Base-by-base conservation (phyloP, 306 rosid species). In the Luffa acutangula region DNA sequence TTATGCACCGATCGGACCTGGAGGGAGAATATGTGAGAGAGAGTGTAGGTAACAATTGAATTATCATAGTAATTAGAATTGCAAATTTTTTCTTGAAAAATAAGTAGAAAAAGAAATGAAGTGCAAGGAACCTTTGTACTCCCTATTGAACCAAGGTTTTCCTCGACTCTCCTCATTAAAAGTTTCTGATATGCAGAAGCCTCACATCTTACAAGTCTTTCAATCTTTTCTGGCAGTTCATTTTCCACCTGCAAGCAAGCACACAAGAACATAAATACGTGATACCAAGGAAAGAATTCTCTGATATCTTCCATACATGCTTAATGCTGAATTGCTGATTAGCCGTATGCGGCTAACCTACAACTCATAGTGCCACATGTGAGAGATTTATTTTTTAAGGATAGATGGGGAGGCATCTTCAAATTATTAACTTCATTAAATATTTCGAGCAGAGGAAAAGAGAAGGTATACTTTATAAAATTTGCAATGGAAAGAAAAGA, bases 151-250 rank as follows among this genome's bases (percentile, higher is more conserved):
- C 99, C 99, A 77, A 96, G 96, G 91, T 96, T 96, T 1, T 93
- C 99, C 84, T 93, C 99, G 21, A 96, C 99, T 86, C 99, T 90
- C 90, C 91, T 96, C 96, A 96, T 96, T 86, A 96, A 78, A 85
- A 96, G 99, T 80, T 96, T 96, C 82, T 96, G 99, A 84, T 96
- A 96, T 53, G 98, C 97, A 83, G 99, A 96, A 81, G 99, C 97
- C 90, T 96, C 99, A 11, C 99, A 96, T 85, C 99, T 86, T 74
- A 96, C 75, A 70, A 96, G 93, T 84, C 99, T 91, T 86, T 91
- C 99, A 82, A 96, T 93, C 93, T 96, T 96, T 85, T 92, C 97
- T 41, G 99, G 99, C 42, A 96, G 88, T 85, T 95, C 5, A 88
- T 95, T 92, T 86, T 95, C 98, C 79, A 95, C 98, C 98, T 95